These are phyloP conservation scores for Myriosclerotinia scirpicola DNA, from an alignment of 2,329 filamentous ascomycete species.

Conservation along the genomic window DNA sequence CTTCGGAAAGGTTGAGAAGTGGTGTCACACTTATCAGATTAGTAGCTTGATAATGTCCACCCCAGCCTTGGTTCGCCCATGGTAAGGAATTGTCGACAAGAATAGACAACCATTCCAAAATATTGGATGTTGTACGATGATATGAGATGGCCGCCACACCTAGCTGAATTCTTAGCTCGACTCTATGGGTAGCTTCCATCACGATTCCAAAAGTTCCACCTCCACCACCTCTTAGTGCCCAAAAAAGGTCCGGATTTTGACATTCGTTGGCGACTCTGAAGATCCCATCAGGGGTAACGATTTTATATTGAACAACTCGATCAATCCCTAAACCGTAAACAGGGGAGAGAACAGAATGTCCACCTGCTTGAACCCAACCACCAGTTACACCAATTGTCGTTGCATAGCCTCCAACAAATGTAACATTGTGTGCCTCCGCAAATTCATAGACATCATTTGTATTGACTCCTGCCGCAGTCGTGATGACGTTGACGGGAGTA, in stretches of 20 bases:
- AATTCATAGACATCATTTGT: conserved; percentile 35
- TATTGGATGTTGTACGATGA: conserved; percentile 18
- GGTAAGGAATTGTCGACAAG: conserved; percentile 27
- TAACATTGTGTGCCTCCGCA: conserved; percentile 35
- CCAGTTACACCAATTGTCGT: conserved; percentile 53
- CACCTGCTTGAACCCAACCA: conserved; percentile 51
- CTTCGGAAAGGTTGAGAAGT: conserved; percentile 27
- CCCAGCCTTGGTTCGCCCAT: conserved; percentile 32
- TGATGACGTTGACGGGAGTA: conserved; percentile 32
- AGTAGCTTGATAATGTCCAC: conserved; percentile 25
- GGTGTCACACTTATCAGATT: conserved; percentile 28
- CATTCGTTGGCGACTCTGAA: conserved; percentile 46
- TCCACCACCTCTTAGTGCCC: conserved; percentile 51
- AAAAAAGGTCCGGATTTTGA: conserved; percentile 50
- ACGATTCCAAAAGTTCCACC: conserved; percentile 49
- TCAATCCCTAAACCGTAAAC: conserved; percentile 53
- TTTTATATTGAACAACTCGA: conserved; percentile 50
- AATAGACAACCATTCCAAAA: conserved; percentile 25
- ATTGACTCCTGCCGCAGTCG: conserved; percentile 33
- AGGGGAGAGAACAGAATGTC: conserved; percentile 54
- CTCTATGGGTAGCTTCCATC: conserved; percentile 28
- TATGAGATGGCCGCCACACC: conserved; percentile 27
- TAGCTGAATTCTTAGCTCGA: conserved; percentile 26
- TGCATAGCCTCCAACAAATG: conserved; percentile 32
- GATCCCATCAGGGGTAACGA: conserved; percentile 49